Evolutionary conservation across 108 stramenopile species (phyloP), one percentile per base, ranked within the genome.

Genomic region (Discostella stelligeroides): DNA sequence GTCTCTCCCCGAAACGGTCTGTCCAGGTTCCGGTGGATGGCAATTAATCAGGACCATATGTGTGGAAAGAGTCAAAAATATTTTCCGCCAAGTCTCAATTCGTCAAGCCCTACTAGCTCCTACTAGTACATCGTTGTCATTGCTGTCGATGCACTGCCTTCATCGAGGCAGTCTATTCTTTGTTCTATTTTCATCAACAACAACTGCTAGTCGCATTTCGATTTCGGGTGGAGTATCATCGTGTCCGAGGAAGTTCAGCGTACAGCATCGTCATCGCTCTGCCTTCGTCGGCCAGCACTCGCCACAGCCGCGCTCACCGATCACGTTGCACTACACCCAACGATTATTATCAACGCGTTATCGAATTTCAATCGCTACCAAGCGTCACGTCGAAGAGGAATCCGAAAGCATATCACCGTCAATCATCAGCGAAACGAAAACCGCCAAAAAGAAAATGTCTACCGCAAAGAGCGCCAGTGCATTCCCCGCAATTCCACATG

Each of bases 401-500:
- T 4, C 43, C 1, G n/a, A 45, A 45, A 45, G 9, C n/a, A n/a
- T n/a, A 10, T n/a, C 13, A 45, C 12, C 43, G 12, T 45, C 43
- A 2, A 10, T 10, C 43, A 45, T n/a, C 43, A 45, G 28, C 29
- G n/a, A 27, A 38, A 30, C 11, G 57, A 58, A 38, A n/a, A 58
- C 29, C 15, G 34, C 42, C 4, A 67, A 59, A 67, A 38, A 55
- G 23, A 70, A 24, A 42, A 50, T 57, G 56, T 49, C 55, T 18
- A 43, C 67, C 34, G 56, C 38, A 20, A 43, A 25, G 34, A 67
- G 53, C 10, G 18, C 12, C 8, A 18, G 40, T 41, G 30, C 21
- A 41, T 20, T 10, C 46, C 51, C 66, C 28, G 2, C 59, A 2
- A 38, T 70, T 12, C 60, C 68, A 17, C 76, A 77, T 27, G 76